Evolutionary conservation across 768 basidiomycete species (phyloP).

Genomic region (Candolleomyces aberdarensis): DNA sequence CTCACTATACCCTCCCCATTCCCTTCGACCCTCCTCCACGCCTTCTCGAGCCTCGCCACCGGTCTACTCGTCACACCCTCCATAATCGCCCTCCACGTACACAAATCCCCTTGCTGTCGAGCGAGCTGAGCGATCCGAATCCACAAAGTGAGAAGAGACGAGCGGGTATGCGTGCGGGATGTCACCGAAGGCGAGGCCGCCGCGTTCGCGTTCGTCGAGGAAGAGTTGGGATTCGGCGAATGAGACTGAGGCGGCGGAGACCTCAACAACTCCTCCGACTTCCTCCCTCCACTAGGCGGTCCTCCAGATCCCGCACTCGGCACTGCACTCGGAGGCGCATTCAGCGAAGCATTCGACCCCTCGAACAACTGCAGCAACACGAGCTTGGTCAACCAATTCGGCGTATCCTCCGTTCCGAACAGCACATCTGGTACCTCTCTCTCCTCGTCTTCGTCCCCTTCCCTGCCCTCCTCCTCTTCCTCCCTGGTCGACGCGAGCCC

Average conservation of each 20-base stretch:
- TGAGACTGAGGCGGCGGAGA: no score
- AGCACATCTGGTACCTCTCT: constrained; percentile 31
- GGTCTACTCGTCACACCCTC: constrained; percentile 70
- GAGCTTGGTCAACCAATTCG: constrained; percentile 80
- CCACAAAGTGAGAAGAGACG: constrained; percentile 74
- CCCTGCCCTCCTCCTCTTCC: no score
- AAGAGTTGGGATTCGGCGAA: no score
- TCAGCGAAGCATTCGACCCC: constrained; percentile 12
- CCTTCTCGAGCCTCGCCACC: constrained; percentile 73
- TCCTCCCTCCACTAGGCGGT: no score
- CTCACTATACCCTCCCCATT: constrained; percentile 62
- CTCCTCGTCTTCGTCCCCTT: neutral
- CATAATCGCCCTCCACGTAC: constrained; percentile 74
- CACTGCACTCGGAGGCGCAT: no score
- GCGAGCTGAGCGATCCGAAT: constrained; percentile 70
- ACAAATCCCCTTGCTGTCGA: constrained; percentile 71
- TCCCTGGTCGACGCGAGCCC: no score
- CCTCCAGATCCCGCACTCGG: no score
- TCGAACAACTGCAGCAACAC: constrained; percentile 72
- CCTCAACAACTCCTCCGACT: constrained; percentile 28
- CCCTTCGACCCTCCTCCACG: constrained; percentile 72
- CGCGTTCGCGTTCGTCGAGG: no score
- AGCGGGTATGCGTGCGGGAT: constrained; percentile 66
- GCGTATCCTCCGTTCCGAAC: constrained; percentile 66
- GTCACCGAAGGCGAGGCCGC: constrained; percentile 23